phyloP scores from a whole-genome alignment of 345 rosid species.

The Mangifera indica region DNA sequence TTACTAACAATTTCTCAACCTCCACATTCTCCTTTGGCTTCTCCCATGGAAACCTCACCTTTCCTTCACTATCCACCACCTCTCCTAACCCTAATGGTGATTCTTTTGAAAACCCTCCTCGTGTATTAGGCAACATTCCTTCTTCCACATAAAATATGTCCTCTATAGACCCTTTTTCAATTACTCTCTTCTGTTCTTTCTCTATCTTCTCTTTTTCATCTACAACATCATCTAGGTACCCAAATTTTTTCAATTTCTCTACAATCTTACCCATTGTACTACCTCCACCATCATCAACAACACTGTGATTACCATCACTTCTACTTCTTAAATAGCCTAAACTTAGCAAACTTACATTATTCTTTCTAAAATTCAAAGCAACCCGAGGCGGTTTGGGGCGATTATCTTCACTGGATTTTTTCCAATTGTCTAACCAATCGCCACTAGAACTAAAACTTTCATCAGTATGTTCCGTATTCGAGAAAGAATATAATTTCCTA shows the following conservation, averaged over 20 bases:
- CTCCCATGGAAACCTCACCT: slow-evolving; percentile 87
- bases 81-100: slow-evolving; percentile 44
- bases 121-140: slow-evolving; percentile 52
- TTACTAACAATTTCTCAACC: slow-evolving; percentile 45
- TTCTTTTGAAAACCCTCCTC: slow-evolving; percentile 60
- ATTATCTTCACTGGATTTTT: slow-evolving; percentile 38
- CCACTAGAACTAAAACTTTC: slow-evolving; percentile 18
- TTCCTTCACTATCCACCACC: slow-evolving; percentile 42
- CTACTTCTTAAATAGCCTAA: slow-evolving; percentile 27
- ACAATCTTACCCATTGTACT: slow-evolving; percentile 86
- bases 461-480: slow-evolving; percentile 20
- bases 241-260: slow-evolving; percentile 69
- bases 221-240: slow-evolving; percentile 54
- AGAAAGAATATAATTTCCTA: slow-evolving; percentile 26
- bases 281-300: slow-evolving; percentile 32
- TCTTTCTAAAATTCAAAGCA: slow-evolving; percentile 45
- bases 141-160: slow-evolving; percentile 70
- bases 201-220: slow-evolving; percentile 34
- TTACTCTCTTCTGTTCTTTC: slow-evolving; percentile 39
- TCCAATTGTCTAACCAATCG: slow-evolving; percentile 60
- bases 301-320: slow-evolving; percentile 5
- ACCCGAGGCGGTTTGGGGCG: slow-evolving; percentile 43
- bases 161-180: slow-evolving; percentile 75
- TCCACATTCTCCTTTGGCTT: slow-evolving; percentile 33
- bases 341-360: slow-evolving; percentile 32